phyloP scores from a whole-genome alignment of 2,329 filamentous ascomycete genomes.

The Ophiostoma perfectum region DNA sequence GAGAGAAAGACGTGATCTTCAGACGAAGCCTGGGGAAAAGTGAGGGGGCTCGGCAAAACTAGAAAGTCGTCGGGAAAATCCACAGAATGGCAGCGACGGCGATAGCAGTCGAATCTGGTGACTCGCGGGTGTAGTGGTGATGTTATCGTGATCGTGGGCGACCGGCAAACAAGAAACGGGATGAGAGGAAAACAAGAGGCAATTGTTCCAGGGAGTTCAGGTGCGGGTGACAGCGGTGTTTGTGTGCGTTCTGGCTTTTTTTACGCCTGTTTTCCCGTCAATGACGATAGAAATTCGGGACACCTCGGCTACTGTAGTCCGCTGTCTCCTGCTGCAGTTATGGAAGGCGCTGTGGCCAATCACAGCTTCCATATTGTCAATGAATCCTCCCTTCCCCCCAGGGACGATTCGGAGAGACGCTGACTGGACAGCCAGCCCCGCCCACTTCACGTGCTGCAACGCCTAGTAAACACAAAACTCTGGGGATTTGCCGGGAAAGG shows the following conservation, averaged over 20 bases:
- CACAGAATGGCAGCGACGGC: background rate
- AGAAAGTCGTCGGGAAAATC: background rate
- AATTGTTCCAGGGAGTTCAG: background rate
- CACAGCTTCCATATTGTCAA: constrained; percentile 25
- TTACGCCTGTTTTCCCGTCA: constrained; percentile 15
- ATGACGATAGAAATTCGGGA: constrained; percentile 28
- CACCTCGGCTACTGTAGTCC: constrained; percentile 27
- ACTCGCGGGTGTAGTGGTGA: background rate
- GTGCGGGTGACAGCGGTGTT: background rate
- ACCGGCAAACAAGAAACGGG: background rate
- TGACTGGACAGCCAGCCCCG: constrained; percentile 22
- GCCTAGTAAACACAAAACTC: background rate
- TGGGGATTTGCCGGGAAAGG: constrained; percentile 9
- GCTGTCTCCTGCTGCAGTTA: constrained; percentile 17
- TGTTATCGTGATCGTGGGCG: constrained; percentile 8
- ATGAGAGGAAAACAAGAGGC: background rate
- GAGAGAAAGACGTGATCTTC: background rate
- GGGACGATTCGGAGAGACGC: constrained; percentile 26
- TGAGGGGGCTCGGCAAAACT: constrained; percentile 10
- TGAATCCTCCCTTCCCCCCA: constrained; percentile 19
- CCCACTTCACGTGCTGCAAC: constrained; percentile 17
- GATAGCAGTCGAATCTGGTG: background rate
- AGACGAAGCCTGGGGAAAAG: background rate
- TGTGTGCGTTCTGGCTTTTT: constrained; percentile 13
- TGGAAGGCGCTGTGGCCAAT: constrained; percentile 23